Conservation (phyloP, 768 basidiomycete genomes). For the Fistulinella prunicolor region DNA sequence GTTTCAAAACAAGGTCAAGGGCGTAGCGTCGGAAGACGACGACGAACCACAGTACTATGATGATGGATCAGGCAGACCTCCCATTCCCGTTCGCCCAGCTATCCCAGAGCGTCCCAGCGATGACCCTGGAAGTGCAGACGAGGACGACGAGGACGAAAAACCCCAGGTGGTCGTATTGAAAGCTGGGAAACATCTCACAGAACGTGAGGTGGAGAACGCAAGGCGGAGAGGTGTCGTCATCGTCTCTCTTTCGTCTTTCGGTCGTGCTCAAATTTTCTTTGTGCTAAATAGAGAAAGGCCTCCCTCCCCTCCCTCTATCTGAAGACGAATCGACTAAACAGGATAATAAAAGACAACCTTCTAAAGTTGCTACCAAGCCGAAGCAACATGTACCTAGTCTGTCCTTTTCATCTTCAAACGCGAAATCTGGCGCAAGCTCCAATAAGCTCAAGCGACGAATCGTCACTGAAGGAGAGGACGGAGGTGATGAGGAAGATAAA, state of each 20-base stretch:
- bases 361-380: conserved; percentile 20
- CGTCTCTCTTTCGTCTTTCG: not conserved
- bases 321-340: conserved; percentile 20
- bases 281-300: conserved; percentile 62
- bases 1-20: conserved; percentile 62
- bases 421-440: conserved; percentile 20
- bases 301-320: conserved; percentile 49
- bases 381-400: conserved; percentile 31
- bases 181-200: conserved; percentile 83
- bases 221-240: conserved; percentile 58
- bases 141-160: conserved; percentile 71
- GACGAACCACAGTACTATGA: conserved; percentile 54
- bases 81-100: conserved; percentile 70
- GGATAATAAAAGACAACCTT: conserved; percentile 30
- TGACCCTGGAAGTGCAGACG: conserved; percentile 71
- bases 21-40: conserved; percentile 49
- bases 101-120: conserved; percentile 67
- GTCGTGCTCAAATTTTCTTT: not conserved
- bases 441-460: conserved; percentile 37
- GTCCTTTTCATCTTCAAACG: conserved; percentile 40
- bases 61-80: conserved; percentile 64
- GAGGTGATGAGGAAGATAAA: conserved; percentile 19
- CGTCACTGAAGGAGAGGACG: conserved; percentile 32
- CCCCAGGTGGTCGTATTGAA: conserved; percentile 89
- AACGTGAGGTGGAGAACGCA: conserved; percentile 74